A percentile compares a stretch with the other conserved stretches of the same genome.
These are phyloP conservation scores for Xylariaceae sp. DNA, from an alignment of 2,329 filamentous ascomycete species.

Conservation along the genomic window DNA sequence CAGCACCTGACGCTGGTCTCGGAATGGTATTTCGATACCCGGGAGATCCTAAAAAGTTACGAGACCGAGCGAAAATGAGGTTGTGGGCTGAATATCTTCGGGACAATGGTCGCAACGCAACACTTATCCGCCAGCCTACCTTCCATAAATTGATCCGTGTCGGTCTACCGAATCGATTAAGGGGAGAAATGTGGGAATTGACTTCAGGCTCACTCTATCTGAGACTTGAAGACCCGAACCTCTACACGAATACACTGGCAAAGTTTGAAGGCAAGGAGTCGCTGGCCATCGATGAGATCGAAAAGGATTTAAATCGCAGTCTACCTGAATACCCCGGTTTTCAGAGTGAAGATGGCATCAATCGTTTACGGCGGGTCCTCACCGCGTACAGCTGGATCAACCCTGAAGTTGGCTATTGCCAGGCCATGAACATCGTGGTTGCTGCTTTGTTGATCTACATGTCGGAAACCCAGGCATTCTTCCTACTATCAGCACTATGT, in stretches of 20 bases:
- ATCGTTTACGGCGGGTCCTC: conserved; percentile 79
- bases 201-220: conserved; percentile 88
- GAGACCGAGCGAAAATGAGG: conserved; percentile 95
- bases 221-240: conserved; percentile 76
- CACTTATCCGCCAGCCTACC: conserved; percentile 88
- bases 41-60: conserved; percentile 87
- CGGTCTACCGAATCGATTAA: conserved; percentile 84
- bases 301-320: conserved; percentile 95
- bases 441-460: conserved; percentile 98
- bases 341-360: conserved; percentile 93
- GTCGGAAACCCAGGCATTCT: conserved; percentile 95
- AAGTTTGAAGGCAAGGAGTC: conserved; percentile 85
- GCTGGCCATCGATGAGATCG: conserved; percentile 96
- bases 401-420: conserved; percentile 92
- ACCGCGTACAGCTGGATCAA: conserved; percentile 98
- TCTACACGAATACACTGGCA: conserved; percentile 78
- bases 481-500: conserved; percentile 84
- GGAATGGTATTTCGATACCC: conserved; percentile 93
- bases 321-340: conserved; percentile 96
- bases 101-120: conserved; percentile 91
- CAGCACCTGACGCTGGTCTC: conserved; percentile 85
- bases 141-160: conserved; percentile 97
- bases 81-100: conserved; percentile 95
- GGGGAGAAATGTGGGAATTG: conserved; percentile 95
- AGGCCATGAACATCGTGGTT: conserved; percentile 99